phyloP scores from a whole-genome alignment of 768 basidiomycete genomes.

The Xerocomus potaroensis region DNA sequence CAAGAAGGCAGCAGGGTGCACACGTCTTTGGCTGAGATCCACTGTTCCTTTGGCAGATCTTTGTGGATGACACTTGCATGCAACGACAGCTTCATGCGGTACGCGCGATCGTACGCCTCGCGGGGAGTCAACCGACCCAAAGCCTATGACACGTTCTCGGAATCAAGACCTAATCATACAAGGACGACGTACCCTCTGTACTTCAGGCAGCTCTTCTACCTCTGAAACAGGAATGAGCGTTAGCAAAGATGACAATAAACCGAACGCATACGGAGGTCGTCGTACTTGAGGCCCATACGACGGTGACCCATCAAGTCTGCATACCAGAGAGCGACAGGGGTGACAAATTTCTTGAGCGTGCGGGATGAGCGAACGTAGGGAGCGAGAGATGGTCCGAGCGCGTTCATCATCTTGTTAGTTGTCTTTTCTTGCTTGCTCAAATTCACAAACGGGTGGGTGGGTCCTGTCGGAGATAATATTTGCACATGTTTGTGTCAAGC shows the following conservation, averaged over 20 bases:
- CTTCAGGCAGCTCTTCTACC: conserved; percentile 70
- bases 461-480: conserved; percentile 31
- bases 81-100: conserved; percentile 75
- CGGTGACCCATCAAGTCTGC: conserved; percentile 79
- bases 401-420: conserved; percentile 24
- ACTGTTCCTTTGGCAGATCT: conserved; percentile 75
- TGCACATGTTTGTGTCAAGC: conserved; percentile 38
- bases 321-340: conserved; percentile 82
- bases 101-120: conserved; percentile 87
- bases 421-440: background rate
- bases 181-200: conserved; percentile 70
- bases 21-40: conserved; percentile 76
- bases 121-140: conserved; percentile 72
- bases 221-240: conserved; percentile 36
- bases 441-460: conserved; percentile 17
- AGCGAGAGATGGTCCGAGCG: conserved; percentile 73
- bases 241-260: background rate
- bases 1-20: conserved; percentile 15
- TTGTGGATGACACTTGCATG: conserved; percentile 78
- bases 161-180: too few relatives aligned
- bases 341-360: conserved; percentile 61
- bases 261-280: conserved; percentile 78
- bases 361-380: conserved; percentile 68
- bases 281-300: conserved; percentile 84
- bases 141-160: conserved; percentile 51